Evolutionary conservation across 495 filamentous ascomycete species (phyloP), one percentile per base, ranked within the genome.

Genomic region (Cetradonia linearis): DNA sequence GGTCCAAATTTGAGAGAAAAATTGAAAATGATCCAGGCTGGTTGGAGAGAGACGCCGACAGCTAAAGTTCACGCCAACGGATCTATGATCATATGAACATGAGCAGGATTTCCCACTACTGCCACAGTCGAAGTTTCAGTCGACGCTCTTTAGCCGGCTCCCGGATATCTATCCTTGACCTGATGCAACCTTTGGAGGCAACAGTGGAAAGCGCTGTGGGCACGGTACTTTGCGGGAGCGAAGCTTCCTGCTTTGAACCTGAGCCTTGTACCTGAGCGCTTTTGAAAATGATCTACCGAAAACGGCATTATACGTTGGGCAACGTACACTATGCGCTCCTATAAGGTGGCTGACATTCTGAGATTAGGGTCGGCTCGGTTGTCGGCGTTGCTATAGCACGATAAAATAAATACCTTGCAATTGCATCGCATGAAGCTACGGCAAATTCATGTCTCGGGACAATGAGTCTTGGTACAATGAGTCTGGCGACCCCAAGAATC

Each of bases 1-100:
- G 93, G 93, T 77, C 73, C 55, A 96, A 95, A 73, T 99, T 99
- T 76, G 93, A 99, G 82, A 81, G 81, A 42, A 86, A 82, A 72
- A 78, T 97, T 33, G 85, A 90, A 69, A 74, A 80, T 59, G 93
- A 99, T 76, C 94, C 94, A 3, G 75, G 81, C 9, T 97, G 97
- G 72, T 75, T 99, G 65, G 91, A 97, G 70, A 81, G 88, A 67
- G 87, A 86, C 63, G 86, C 83, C 66, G 73, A 72, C 34, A 69
- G 56, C 31, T 68, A 56, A 60, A 8, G 28, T 34, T 27, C n/a
- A 28, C n/a, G 13, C 55, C 30, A 44, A 34, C n/a, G 6, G 0
- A 18, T 42, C 13, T 28, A 14, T 31, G n/a, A 31, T 7, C n/a
- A 10, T 25, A 46, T 34, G 27, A 34, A 18, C 9, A 2, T 31